Conservation (phyloP, 2,329 filamentous ascomycete genomes). For the Colletotrichum liaoningense region DNA sequence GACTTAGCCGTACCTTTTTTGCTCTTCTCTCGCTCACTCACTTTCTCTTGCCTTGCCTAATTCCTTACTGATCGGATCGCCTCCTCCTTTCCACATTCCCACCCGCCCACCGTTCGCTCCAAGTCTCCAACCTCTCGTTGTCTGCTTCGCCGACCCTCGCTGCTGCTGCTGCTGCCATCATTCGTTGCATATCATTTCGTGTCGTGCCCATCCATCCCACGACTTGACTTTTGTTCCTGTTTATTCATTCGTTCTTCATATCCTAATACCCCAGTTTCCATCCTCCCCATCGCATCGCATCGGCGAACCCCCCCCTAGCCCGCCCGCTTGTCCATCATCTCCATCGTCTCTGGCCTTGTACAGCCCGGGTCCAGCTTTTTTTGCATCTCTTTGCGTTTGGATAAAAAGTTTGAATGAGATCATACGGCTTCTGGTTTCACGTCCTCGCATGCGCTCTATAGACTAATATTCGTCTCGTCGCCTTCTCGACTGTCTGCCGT, state of each 20-base stretch:
- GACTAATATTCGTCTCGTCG: constrained; percentile 29
- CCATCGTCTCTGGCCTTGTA: background rate
- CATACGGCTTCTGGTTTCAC: constrained; percentile 29
- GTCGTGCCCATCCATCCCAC: constrained; percentile 26
- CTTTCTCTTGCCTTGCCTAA: background rate
- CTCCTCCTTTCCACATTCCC: constrained; percentile 36
- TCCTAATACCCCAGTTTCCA: constrained; percentile 25
- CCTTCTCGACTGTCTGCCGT: constrained; percentile 2
- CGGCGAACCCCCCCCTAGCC: constrained; percentile 10
- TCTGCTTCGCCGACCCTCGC: constrained; percentile 32
- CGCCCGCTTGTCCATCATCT: constrained; percentile 10
- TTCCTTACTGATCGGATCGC: constrained; percentile 30
- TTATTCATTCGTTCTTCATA: constrained; percentile 30
- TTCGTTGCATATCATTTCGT: constrained; percentile 29
- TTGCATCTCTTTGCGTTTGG: constrained; percentile 29
- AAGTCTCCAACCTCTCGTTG: constrained; percentile 31
- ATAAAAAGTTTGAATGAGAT: constrained; percentile 36
- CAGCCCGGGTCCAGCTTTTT: constrained; percentile 13
- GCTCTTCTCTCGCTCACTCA: background rate
- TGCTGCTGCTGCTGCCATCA: constrained; percentile 29
- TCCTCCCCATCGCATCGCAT: constrained; percentile 1
- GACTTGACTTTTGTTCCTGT: constrained; percentile 16
- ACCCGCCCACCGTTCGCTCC: constrained; percentile 17
- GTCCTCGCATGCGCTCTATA: constrained; percentile 26
- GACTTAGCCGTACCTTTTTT: constrained; percentile 10